Percentiles rank a stretch among this genome's conserved stretches.
These are phyloP conservation scores for Aspergillus ochraceus DNA, from an alignment of 2,329 filamentous ascomycete genomes.

Conservation along the genomic window DNA sequence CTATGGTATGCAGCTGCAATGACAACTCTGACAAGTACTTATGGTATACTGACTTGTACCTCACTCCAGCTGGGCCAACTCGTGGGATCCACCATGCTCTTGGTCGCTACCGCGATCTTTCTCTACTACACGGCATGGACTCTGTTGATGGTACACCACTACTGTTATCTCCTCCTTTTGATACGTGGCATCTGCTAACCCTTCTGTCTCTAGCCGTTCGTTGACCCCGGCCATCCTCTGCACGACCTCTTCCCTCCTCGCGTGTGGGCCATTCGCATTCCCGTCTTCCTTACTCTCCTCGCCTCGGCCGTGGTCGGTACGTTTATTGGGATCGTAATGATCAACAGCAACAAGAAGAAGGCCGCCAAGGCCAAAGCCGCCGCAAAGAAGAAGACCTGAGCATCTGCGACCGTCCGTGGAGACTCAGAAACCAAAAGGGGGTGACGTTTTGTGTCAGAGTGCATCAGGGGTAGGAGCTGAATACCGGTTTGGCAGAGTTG, in stretches of 20 bases:
- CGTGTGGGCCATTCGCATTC: constrained; percentile 98
- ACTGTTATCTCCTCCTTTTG: not conserved
- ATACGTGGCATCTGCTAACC: constrained; percentile 1
- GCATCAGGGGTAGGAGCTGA: constrained; percentile 1
- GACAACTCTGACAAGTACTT: not conserved
- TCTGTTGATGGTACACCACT: constrained; percentile 76
- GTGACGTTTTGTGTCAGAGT: not conserved
- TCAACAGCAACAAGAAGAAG: constrained; percentile 97
- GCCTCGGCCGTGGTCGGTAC: constrained; percentile 92
- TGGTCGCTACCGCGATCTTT: constrained; percentile 71
- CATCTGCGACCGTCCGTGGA: not conserved
- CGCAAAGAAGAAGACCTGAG: constrained; percentile 79
- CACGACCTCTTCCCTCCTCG: constrained; percentile 95
- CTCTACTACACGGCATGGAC: constrained; percentile 98
- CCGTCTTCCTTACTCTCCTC: constrained; percentile 91
- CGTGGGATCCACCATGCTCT: constrained; percentile 73
- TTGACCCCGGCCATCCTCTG: constrained; percentile 89
- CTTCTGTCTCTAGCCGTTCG: constrained; percentile 71
- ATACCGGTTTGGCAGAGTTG: constrained; percentile 2
- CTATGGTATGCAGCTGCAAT: constrained; percentile 24
- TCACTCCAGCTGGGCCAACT: constrained; percentile 79
- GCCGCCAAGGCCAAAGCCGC: constrained; percentile 87
- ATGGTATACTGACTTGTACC: constrained; percentile 7
- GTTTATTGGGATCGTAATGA: constrained; percentile 97
- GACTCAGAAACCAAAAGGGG: not conserved